Conservation (phyloP, 257 asterid species). For the Scutellaria minor region DNA sequence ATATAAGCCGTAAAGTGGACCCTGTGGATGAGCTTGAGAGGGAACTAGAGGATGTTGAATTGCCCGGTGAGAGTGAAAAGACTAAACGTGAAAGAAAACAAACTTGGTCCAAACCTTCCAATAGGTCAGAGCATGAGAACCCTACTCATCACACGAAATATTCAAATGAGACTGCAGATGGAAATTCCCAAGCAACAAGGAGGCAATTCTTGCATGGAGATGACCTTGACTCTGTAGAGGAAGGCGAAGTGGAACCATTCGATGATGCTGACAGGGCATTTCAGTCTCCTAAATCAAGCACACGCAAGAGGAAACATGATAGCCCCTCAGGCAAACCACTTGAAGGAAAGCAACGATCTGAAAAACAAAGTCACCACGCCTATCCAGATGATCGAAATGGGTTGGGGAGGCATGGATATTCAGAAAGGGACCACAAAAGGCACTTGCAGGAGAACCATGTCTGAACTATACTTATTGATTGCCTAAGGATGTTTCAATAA, state of each 20-base stretch:
- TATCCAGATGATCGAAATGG: slow-evolving; percentile 18
- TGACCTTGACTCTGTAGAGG: slow-evolving; percentile 66
- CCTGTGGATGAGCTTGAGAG: slow-evolving; percentile 79
- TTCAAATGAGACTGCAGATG: slow-evolving; percentile 39
- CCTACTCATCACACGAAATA: slow-evolving; percentile 22
- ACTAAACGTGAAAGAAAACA: slow-evolving; percentile 52
- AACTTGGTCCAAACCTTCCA: slow-evolving; percentile 48
- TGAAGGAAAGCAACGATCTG: too few species aligned
- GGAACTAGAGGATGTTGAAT: slow-evolving; percentile 77
- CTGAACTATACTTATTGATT: slow-evolving; percentile 18
- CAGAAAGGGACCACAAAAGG: slow-evolving; percentile 77
- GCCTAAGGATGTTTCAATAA: too few species aligned
- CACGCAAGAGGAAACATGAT: slow-evolving; percentile 59
- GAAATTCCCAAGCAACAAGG: background rate
- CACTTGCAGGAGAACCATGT: slow-evolving; percentile 70
- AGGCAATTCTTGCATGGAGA: background rate
- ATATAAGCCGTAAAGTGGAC: slow-evolving; percentile 55
- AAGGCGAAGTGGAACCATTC: slow-evolving; percentile 74
- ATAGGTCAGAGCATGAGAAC: slow-evolving; percentile 36
- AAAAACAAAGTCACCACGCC: too few species aligned
- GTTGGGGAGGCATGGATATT: slow-evolving; percentile 55
- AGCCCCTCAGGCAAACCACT: slow-evolving; percentile 52
- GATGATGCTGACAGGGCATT: slow-evolving; percentile 53
- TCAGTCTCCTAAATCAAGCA: slow-evolving; percentile 56
- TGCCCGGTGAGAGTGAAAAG: slow-evolving; percentile 61